Evolutionary conservation across 2,329 filamentous ascomycete species (phyloP), one percentile per base, ranked within the genome.

Genomic region (Fusarium oligoseptatum): DNA sequence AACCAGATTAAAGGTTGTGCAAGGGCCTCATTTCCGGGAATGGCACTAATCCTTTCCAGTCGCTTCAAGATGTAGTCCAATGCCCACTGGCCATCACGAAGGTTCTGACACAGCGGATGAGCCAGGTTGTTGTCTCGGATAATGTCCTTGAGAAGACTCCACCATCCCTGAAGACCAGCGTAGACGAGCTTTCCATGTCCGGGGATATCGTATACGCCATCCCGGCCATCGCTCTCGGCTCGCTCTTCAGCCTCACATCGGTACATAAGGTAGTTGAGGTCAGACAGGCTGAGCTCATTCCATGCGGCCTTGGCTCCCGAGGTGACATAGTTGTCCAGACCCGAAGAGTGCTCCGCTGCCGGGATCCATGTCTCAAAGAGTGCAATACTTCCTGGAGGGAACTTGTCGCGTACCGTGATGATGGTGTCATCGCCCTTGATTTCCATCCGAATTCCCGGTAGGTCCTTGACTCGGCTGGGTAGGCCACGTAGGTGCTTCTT

Each of bases 81-180:
- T 3, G 95, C 93, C 97, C 97, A 99, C 75, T 95, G 91, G 0
- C 97, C 97, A 74, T 97, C 90, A 60, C 97, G 92, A 6, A 99
- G 89, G 80, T 99, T 96, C 79, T 98, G 93, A 82, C 96, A 98
- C 12, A 99, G 88, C 0, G 97, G 94, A 81, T 99, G 97, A 1
- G 94, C 97, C 10, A 99, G 89, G 80, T 98, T 92, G 81, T 99
- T 99, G 73, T 97, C 92, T 60, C 88, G 90, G 77, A 98, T 94
- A 71, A 99, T 93, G 67, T 93, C 88, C 77, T 95, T 92, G 48
- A 99, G 85, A 1, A 98, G 87, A 81, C 95, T 98, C 95, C 96
- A 98, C 96, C 97, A 99, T 41, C 97, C 97, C 82, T 99, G 97
- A n/a, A 99, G 88, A 70, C 97, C 97, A 70, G 96, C 96, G 82